Percentiles rank a stretch among this genome's conserved stretches.
These are phyloP conservation scores for Blastobotrys aristatus DNA, from an alignment of 1,139 yeast species.

Conservation along the genomic window DNA sequence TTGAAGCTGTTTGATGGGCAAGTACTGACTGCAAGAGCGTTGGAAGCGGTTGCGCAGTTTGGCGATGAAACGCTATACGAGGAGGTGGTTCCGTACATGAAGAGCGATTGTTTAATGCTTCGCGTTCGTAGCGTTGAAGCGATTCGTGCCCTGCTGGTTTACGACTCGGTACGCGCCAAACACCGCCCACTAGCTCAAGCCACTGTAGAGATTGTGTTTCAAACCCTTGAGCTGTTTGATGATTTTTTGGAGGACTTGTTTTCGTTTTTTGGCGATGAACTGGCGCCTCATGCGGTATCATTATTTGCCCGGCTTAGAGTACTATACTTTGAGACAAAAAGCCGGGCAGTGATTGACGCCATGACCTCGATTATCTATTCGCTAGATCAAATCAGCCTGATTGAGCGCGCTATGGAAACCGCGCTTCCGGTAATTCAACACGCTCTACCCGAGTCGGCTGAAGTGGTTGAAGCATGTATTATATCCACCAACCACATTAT, in stretches of 20 bases:
- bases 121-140: slow-evolving; percentile 6
- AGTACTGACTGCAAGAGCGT: slow-evolving; percentile 3
- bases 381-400: slow-evolving; percentile 8
- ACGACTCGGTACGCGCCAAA: slow-evolving; percentile 1
- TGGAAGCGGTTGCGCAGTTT: slow-evolving; percentile 3
- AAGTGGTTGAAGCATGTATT: background rate
- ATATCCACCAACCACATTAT: background rate
- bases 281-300: slow-evolving; percentile 15
- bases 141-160: background rate
- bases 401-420: slow-evolving; percentile 10
- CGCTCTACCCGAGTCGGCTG: background rate
- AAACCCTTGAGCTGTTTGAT: slow-evolving; percentile 15
- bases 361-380: slow-evolving; percentile 14
- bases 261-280: slow-evolving; percentile 12
- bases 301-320: slow-evolving; percentile 12
- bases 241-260: slow-evolving; percentile 16
- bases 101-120: slow-evolving; percentile 2
- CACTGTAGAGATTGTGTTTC: slow-evolving; percentile 16
- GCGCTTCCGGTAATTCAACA: slow-evolving; percentile 7
- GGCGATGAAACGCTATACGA: background rate
- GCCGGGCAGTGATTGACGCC: slow-evolving; percentile 9
- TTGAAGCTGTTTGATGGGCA: background rate
- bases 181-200: slow-evolving; percentile 11
- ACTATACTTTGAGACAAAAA: slow-evolving; percentile 6
- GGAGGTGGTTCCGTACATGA: background rate